These are phyloP conservation scores for Linum lewisii DNA, from an alignment of 345 rosid genomes.

Conservation along the genomic window DNA sequence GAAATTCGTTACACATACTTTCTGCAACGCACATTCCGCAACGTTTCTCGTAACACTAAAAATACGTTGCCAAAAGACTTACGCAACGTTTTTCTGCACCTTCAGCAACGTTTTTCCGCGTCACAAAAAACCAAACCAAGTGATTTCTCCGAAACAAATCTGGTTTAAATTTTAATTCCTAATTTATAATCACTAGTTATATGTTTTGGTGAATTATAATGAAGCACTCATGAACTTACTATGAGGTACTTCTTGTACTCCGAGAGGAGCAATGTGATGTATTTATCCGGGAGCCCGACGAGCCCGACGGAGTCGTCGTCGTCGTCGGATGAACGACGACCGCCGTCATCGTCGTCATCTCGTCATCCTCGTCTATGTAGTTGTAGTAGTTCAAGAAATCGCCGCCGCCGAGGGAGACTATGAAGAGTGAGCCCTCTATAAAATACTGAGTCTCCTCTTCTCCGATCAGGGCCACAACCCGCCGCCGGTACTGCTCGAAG, in stretches of 20 bases:
- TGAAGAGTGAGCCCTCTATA: constrained; percentile 40
- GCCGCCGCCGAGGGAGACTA: constrained; percentile 69
- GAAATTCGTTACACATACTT: too few relatives aligned
- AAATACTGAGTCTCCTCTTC: constrained; percentile 30
- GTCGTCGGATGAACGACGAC: constrained; percentile 70
- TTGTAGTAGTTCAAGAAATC: constrained; percentile 77
- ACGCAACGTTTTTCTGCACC: too few relatives aligned
- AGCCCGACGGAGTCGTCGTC: constrained; percentile 61
- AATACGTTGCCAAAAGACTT: too few relatives aligned
- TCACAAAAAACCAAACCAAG: too few relatives aligned
- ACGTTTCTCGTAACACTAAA: too few relatives aligned
- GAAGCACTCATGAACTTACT: too few relatives aligned
- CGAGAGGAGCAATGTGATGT: constrained; percentile 43
- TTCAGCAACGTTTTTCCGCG: too few relatives aligned
- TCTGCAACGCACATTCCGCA: too few relatives aligned
- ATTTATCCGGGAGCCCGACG: constrained; percentile 38
- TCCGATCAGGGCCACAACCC: constrained; percentile 43
- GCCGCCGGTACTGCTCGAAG: constrained; percentile 55
- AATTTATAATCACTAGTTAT: too few relatives aligned
- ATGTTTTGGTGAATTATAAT: too few relatives aligned
- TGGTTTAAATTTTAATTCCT: too few relatives aligned
- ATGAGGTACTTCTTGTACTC: constrained; percentile 44
- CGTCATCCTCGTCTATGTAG: constrained; percentile 34
- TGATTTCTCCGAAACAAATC: too few relatives aligned
- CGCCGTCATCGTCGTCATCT: constrained; percentile 53